Conservation (phyloP, 2,329 filamentous ascomycete genomes). For the Nothopassalora personata region DNA sequence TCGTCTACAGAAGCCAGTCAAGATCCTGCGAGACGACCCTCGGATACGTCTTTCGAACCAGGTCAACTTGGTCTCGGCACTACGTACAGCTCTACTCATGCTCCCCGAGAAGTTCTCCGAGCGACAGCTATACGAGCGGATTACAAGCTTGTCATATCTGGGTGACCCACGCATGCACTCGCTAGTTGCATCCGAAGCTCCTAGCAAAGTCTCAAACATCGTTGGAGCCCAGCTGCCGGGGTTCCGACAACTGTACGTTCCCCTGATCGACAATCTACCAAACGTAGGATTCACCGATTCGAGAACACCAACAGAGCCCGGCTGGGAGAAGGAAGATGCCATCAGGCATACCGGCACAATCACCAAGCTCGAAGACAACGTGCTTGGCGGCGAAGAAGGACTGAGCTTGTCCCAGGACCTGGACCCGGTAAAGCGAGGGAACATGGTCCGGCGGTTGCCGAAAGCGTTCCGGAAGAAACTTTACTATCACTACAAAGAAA, state of each 20-base stretch:
- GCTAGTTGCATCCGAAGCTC: slow-evolving; percentile 69
- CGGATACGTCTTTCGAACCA: slow-evolving; percentile 91
- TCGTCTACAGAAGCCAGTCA: slow-evolving; percentile 92
- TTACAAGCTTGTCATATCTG: slow-evolving; percentile 87
- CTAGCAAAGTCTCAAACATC: slow-evolving; percentile 88
- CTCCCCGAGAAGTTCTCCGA: slow-evolving; percentile 82
- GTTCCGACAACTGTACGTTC: slow-evolving; percentile 86
- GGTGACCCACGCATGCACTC: slow-evolving; percentile 89
- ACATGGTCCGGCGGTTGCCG: slow-evolving; percentile 92
- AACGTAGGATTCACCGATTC: slow-evolving; percentile 74
- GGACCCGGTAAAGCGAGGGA: slow-evolving; percentile 82
- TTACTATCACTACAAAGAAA: slow-evolving; percentile 92
- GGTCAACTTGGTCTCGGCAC: slow-evolving; percentile 85
- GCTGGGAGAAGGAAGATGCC: slow-evolving; percentile 36
- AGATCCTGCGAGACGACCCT: slow-evolving; percentile 91
- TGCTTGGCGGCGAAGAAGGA: slow-evolving; percentile 33
- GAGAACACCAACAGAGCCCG: slow-evolving; percentile 45
- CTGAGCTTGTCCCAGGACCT: slow-evolving; percentile 78
- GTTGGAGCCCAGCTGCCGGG: slow-evolving; percentile 85
- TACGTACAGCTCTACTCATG: slow-evolving; percentile 82
- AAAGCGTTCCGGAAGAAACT: slow-evolving; percentile 80
- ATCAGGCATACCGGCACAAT: slow-evolving; percentile 31
- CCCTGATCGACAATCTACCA: slow-evolving; percentile 81
- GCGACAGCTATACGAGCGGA: slow-evolving; percentile 79
- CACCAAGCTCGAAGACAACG: slow-evolving; percentile 44